Percentiles rank a stretch among this genome's conserved stretches.
phyloP scores from a whole-genome alignment of 1,139 yeast species.

The Sugiyamaella japonica region DNA sequence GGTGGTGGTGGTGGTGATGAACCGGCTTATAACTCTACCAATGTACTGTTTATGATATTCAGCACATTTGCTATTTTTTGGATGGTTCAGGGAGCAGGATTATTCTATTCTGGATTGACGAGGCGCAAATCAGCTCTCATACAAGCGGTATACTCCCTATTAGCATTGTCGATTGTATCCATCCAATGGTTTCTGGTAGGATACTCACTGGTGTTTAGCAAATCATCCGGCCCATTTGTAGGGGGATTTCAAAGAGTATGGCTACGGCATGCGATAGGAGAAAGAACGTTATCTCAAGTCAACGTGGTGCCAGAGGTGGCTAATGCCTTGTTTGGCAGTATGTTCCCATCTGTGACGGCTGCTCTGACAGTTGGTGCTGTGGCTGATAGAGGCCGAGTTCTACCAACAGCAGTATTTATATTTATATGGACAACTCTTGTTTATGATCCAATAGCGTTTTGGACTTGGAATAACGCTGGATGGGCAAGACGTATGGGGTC shows the following conservation, averaged over 20 bases:
- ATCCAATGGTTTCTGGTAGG: slow-evolving; percentile 57
- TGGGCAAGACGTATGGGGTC: slow-evolving; percentile 55
- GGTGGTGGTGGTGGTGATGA: no score
- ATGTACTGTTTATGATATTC: slow-evolving; percentile 27
- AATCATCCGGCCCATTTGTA: slow-evolving; percentile 44
- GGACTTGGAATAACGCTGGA: slow-evolving; percentile 65
- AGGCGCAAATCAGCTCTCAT: slow-evolving; percentile 57
- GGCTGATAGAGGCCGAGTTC: slow-evolving; percentile 57
- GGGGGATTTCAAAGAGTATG: slow-evolving; percentile 40
- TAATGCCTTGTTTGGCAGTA: slow-evolving; percentile 52
- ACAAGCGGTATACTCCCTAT: slow-evolving; percentile 52
- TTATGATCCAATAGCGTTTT: slow-evolving; percentile 64
- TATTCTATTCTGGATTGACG: slow-evolving; percentile 61
- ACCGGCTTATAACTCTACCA: slow-evolving; percentile 17
- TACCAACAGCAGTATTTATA: slow-evolving; percentile 56
- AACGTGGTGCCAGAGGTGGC: slow-evolving; percentile 40
- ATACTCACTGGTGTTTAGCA: slow-evolving; percentile 52
- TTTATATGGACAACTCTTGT: slow-evolving; percentile 56
- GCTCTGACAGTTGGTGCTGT: slow-evolving; percentile 58
- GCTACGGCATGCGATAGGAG: slow-evolving; percentile 14
- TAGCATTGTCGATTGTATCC: slow-evolving; percentile 47
- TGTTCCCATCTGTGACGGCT: slow-evolving; percentile 55
- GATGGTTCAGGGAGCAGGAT: slow-evolving; percentile 39
- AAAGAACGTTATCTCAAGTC: slow-evolving; percentile 44
- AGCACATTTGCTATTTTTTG: slow-evolving; percentile 29